Base-by-base conservation (phyloP, 768 basidiomycete genomes). In the Vishniacozyma victoriae region DNA sequence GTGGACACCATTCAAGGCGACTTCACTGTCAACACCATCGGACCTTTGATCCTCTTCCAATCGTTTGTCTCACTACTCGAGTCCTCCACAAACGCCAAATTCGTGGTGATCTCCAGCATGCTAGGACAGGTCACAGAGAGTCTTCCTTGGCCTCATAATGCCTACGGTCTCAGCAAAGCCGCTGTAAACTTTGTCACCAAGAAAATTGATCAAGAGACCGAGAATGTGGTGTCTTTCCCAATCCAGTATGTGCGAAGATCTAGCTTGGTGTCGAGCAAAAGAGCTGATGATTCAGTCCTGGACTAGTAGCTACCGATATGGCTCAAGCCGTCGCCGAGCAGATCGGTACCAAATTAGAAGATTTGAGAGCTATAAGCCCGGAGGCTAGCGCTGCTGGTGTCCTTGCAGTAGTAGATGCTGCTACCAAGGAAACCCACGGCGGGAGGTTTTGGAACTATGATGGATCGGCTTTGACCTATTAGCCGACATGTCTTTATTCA, bases 21-120 rank as follows among this genome's bases (percentile, higher is more conserved):
- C 18, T 38, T 38, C 39, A 29, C 35, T 3, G 39, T 35, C 36
- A 65, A 65, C 47, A 35, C 50, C 14, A 0, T 56, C 18, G 63
- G 63, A 5, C 52, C 55, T 13, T 2, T 59, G n/a, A 42, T 55
- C 15, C 55, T 65, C 20, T 65, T 54, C 48, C 51, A 65, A 37
- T 47, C 55, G 6, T 27, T 54, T 4, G 12, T 16, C 14, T n/a
- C 41, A 0, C 50, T 65, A n/a, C 52, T 65, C 25, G 6, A 12
- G 18, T 29, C 36, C 14, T n/a, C 38, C 31, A 7, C 23, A 24
- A 20, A 29, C 16, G 48, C 48, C n/a, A 52, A 54, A 26, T 64
- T 61, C 33, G 23, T 49, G 11, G 37, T 50, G 27, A 44, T 64
- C 35, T 55, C 59, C 16, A 23, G 45, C 7, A n/a, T 11, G 1